Base-by-base conservation (phyloP, 495 filamentous ascomycete species). In the Penicillium simplicissimum region DNA sequence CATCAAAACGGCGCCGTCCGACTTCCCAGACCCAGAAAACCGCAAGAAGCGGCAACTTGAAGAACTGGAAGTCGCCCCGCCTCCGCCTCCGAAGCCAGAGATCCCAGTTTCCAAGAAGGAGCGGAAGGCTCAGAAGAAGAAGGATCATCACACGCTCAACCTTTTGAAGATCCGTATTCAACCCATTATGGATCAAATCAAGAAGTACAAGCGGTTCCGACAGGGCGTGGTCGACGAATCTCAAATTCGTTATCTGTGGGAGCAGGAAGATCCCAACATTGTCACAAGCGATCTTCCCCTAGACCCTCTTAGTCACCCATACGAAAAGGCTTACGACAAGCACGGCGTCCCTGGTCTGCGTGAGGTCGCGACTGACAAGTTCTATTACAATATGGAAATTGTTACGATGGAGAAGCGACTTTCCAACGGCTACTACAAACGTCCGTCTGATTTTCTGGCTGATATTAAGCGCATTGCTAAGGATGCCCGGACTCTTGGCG, bases 371-470 rank as follows among this genome's bases (percentile, higher is more conserved):
- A 89, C 87, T 1, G 85, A 84, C 47, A 96, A 93, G 68, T 93
- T 93, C 72, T 97, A 85, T 68, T 97, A 97, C 78, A 98, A 98
- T 65, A 77, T 98, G 54, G 92, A 98, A 64, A 88, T 90, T n/a
- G 88, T 86, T 4, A 95, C 90, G 8, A 96, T 98, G 57, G 95
- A 98, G 78, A 91, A 95, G 68, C 88, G 95, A 35, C 81, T 98
- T 25, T 92, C 91, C 6, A 97, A 98, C 74, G 95, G 96, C 19
- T 98, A 89, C 73, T 98, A 98, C 75, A 92, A 91, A 69, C 83
- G 92, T 15, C 88, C 93, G 0, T 86, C 85, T 59, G 93, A 97
- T 67, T 98, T 96, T 67, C 74, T 95, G 55, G 85, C 85, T 34
- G 95, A 98, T 70, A 87, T 97, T 64, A 88, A 90, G 67, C 84